Conservation (phyloP, 2,329 filamentous ascomycete genomes). For the Madurella mycetomatis region DNA sequence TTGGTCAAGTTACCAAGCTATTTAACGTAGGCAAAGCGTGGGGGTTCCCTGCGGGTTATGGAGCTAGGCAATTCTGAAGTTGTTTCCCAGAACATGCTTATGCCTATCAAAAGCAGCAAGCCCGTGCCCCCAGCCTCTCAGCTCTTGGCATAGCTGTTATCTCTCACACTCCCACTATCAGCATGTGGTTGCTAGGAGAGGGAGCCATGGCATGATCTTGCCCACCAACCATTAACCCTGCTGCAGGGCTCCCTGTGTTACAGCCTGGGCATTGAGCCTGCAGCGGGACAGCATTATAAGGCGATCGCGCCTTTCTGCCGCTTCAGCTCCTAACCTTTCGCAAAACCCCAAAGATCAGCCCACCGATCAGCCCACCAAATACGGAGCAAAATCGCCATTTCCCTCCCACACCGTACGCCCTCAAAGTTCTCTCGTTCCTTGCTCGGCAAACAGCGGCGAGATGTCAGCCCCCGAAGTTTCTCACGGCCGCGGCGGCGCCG, state of each 20-base stretch:
- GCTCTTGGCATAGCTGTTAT: constrained; percentile 18
- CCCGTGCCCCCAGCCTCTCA: neutral
- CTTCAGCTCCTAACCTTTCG: neutral
- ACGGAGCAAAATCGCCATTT: neutral
- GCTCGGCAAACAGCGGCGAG: neutral
- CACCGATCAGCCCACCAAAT: neutral
- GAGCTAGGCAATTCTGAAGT: too few relatives aligned
- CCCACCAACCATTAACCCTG: neutral
- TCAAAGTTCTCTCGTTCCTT: too few relatives aligned
- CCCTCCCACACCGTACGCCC: neutral
- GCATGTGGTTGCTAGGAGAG: neutral
- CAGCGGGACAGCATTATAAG: constrained; percentile 14
- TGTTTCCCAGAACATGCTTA: neutral
- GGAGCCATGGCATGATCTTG: constrained; percentile 10
- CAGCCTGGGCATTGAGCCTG: neutral
- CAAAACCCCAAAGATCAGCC: neutral
- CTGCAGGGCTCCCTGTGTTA: too few relatives aligned
- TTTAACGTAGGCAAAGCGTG: too few relatives aligned
- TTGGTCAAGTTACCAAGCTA: too few relatives aligned
- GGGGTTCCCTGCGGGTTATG: too few relatives aligned
- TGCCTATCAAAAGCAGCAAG: neutral
- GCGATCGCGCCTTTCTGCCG: constrained; percentile 1
- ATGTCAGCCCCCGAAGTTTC: constrained; percentile 48
- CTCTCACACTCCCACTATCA: constrained; percentile 13
- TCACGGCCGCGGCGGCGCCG: constrained; percentile 57